A percentile compares a stretch with the other conserved stretches of the same genome.
Conservation (phyloP, 192 early-diverging fungal genomes). For the Rhizophagus clarus region DNA sequence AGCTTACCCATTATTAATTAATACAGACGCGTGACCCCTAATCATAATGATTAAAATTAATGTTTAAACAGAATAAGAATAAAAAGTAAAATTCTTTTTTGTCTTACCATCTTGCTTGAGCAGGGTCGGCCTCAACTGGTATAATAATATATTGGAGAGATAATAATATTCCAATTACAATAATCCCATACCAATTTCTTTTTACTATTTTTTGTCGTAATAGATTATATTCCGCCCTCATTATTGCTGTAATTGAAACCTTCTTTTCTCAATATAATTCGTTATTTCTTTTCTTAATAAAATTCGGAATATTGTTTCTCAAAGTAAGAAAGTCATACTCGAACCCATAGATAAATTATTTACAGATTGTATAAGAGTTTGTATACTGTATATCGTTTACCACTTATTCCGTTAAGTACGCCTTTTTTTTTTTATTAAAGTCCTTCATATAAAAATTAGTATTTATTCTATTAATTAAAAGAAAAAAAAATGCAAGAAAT, state of each 20-base stretch:
- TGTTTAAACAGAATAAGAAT: neutral
- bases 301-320: too few relatives aligned
- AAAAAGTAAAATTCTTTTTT: neutral
- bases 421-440: too few relatives aligned
- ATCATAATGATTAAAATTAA: neutral
- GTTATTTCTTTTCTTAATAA: too few relatives aligned
- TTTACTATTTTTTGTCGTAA: neutral
- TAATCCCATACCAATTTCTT: neutral
- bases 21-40: neutral
- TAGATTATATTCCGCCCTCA: neutral
- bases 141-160: neutral
- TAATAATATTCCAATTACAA: neutral
- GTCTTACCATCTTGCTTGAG: neutral
- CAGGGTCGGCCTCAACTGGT: neutral
- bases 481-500: too few relatives aligned
- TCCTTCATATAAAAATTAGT: too few relatives aligned
- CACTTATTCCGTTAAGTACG: too few relatives aligned
- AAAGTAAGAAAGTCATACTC: too few relatives aligned
- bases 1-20: slow-evolving; percentile 1
- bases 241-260: neutral
- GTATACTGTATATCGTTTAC: too few relatives aligned
- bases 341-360: too few relatives aligned
- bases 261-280: too few relatives aligned
- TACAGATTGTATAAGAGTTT: too few relatives aligned
- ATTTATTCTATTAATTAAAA: too few relatives aligned